Conservation (phyloP, 768 basidiomycete species). For the Termitomyces sp. region DNA sequence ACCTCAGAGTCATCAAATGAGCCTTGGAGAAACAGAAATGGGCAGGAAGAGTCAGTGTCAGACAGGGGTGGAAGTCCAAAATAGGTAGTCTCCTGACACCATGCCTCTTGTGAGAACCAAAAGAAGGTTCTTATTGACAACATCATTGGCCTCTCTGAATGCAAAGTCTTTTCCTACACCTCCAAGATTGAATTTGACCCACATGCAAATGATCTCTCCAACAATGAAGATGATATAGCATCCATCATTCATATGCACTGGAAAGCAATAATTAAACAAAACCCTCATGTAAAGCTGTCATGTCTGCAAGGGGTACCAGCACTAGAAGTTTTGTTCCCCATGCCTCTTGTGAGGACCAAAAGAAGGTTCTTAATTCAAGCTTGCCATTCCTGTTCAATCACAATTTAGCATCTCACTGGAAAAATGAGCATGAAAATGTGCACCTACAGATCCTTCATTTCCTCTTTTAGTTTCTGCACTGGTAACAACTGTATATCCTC, state of each 20-base stretch:
- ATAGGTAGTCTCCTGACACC: no score
- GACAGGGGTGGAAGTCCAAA: no score
- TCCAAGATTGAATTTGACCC: constrained; percentile 95
- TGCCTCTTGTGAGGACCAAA: constrained; percentile 60
- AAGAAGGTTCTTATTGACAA: constrained; percentile 77
- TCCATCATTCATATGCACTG: constrained; percentile 27
- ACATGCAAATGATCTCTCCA: constrained; percentile 76
- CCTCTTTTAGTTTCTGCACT: constrained; percentile 61
- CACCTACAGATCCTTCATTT: constrained; percentile 82
- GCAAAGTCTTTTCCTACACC: constrained; percentile 92
- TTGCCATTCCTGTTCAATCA: constrained; percentile 53
- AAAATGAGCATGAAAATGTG: constrained; percentile 8
- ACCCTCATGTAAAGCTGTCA: neutral
- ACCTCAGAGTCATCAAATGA: no score
- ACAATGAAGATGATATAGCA: constrained; percentile 72
- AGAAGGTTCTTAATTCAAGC: constrained; percentile 72
- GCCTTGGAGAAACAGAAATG: no score
- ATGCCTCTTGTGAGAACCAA: constrained; percentile 64
- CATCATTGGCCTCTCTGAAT: constrained; percentile 84
- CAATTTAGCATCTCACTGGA: neutral
- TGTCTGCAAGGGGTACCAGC: neutral
- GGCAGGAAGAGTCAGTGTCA: no score
- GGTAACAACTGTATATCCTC: constrained; percentile 63
- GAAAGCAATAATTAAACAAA: neutral
- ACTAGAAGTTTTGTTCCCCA: constrained; percentile 40